Evolutionary conservation across 169 alveolate genomes (phyloP).

Genomic region (Theileria luwenshuni): DNA sequence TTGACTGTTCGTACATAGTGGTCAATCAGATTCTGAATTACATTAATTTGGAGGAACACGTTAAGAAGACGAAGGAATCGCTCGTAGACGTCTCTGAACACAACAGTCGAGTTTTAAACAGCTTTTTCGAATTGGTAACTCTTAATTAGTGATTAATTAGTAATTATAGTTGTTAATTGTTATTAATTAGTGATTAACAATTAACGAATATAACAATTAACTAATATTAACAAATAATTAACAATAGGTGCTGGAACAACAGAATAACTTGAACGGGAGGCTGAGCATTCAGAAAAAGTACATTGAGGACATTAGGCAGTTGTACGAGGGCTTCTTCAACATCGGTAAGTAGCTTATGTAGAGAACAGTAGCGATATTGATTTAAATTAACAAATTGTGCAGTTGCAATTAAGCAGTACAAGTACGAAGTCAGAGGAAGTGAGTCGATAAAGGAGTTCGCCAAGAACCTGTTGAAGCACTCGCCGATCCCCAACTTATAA

Average conservation of each 20-base stretch:
- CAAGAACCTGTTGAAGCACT: slow-evolving; percentile 67
- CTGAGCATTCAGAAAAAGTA: slow-evolving; percentile 94
- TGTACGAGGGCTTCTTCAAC: slow-evolving; percentile 94
- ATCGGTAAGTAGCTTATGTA: slow-evolving; percentile 74
- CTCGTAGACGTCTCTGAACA: slow-evolving; percentile 31
- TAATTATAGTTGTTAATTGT: neutral
- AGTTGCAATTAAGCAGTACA: slow-evolving; percentile 84
- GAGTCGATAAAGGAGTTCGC: slow-evolving; percentile 70
- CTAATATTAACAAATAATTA: slow-evolving; percentile 47
- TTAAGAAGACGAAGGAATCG: slow-evolving; percentile 28
- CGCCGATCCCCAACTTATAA: slow-evolving; percentile 67
- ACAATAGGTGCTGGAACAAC: slow-evolving; percentile 51
- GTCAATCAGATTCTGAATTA: slow-evolving; percentile 92
- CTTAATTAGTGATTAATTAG: neutral
- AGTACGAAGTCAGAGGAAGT: slow-evolving; percentile 88
- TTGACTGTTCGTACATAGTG: slow-evolving; percentile 94
- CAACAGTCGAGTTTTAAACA: slow-evolving; percentile 18
- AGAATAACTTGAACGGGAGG: slow-evolving; percentile 69
- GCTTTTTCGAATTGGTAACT: slow-evolving; percentile 18
- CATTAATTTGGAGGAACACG: slow-evolving; percentile 30
- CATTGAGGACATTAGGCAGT: slow-evolving; percentile 90
- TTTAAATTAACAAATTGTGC: neutral
- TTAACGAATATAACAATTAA: too few species aligned
- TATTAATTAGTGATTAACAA: neutral
- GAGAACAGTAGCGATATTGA: neutral